Evolutionary conservation across 148 eudicot genomes (phyloP).

Genomic region (Nyssa sinensis): DNA sequence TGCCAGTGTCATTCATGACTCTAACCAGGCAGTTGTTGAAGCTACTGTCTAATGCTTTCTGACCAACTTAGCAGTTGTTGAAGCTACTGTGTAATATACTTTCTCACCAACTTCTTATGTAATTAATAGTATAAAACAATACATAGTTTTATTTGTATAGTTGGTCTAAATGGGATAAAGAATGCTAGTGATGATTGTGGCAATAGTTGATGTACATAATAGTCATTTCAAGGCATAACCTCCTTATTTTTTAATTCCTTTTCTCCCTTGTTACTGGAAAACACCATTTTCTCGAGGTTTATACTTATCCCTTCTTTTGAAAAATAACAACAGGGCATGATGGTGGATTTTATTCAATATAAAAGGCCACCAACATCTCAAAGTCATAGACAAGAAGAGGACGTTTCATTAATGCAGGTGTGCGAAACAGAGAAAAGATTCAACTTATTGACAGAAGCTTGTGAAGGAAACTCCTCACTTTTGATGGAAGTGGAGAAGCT

Average conservation of each 20-base stretch:
- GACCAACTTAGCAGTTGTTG: too few species aligned
- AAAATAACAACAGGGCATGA: conserved; percentile 48
- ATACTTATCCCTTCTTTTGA: not conserved
- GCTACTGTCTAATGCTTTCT: too few species aligned
- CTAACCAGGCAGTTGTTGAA: too few species aligned
- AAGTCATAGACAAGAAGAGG: conserved; percentile 2
- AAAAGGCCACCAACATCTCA: conserved; percentile 2
- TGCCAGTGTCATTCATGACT: too few species aligned
- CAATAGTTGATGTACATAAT: not conserved
- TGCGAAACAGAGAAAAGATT: conserved; percentile 34
- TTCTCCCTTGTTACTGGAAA: not conserved
- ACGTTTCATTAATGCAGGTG: conserved; percentile 8
- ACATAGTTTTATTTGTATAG: too few species aligned
- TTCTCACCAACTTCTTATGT: too few species aligned
- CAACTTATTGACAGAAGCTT: conserved; percentile 41
- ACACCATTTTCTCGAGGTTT: not conserved
- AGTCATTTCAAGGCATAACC: not conserved
- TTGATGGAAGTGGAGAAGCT: conserved; percentile 52
- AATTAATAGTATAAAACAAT: too few species aligned
- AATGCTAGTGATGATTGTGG: not conserved
- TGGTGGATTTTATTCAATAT: conserved; percentile 47
- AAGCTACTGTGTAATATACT: too few species aligned
- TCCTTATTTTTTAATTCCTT: not conserved
- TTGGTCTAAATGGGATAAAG: too few species aligned
- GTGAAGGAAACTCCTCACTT: conserved; percentile 63